Evolutionary conservation across 768 basidiomycete genomes (phyloP).

Genomic region (Mycena amicta): DNA sequence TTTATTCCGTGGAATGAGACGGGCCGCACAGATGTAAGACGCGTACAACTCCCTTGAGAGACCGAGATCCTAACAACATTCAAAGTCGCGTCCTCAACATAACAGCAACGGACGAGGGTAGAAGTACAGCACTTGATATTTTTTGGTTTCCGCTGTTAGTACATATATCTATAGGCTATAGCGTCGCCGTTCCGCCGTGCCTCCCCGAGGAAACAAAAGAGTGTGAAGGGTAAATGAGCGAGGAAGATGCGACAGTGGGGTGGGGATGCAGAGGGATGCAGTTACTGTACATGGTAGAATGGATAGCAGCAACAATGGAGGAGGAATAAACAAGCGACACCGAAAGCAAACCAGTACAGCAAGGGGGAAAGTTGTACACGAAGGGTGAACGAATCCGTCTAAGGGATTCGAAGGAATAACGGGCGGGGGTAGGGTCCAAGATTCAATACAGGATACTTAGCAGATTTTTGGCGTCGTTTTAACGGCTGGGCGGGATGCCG

Average conservation of each 20-base stretch:
- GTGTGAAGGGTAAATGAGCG: constrained; percentile 6
- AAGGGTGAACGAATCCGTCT: neutral
- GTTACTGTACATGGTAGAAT: neutral
- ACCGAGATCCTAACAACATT: too few species aligned
- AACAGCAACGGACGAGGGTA: too few species aligned
- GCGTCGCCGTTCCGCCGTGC: constrained; percentile 7
- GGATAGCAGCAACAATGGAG: constrained; percentile 5
- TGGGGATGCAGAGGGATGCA: neutral
- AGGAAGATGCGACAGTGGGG: neutral
- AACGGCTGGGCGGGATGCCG: constrained; percentile 23
- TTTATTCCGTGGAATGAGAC: too few species aligned
- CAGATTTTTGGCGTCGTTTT: constrained; percentile 10
- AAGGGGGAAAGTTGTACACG: neutral
- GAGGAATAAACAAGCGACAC: neutral
- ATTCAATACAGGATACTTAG: constrained; percentile 1
- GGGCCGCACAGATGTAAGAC: too few species aligned
- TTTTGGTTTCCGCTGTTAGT: neutral
- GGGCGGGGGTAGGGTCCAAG: constrained; percentile 1
- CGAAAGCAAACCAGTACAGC: neutral
- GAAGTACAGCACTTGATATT: neutral
- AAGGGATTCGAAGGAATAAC: constrained; percentile 1
- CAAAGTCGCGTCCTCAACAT: too few species aligned
- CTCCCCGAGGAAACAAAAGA: constrained; percentile 3
- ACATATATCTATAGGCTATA: constrained; percentile 13
- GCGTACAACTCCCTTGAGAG: too few species aligned